A percentile compares a stretch with the other conserved stretches of the same genome.
These are phyloP conservation scores for Stropharia rugosoannulata DNA, from an alignment of 768 basidiomycete species.

Conservation along the genomic window DNA sequence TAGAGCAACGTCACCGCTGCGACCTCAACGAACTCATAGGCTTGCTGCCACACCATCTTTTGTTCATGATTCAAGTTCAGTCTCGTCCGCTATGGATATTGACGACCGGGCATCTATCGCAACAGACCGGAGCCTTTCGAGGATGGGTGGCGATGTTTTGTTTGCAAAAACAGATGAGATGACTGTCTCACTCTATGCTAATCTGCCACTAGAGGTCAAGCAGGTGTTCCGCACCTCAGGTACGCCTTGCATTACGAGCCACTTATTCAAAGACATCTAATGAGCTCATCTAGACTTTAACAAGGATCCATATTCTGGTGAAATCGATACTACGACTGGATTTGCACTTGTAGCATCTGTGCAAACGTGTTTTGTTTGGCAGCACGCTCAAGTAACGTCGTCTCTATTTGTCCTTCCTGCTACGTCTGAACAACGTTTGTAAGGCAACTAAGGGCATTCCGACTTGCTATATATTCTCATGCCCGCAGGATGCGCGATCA, in stretches of 20 bases:
- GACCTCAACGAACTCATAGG: conserved; percentile 31
- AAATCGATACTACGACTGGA: conserved; percentile 69
- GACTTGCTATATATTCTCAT: conserved; percentile 82
- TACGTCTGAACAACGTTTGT: conserved; percentile 1
- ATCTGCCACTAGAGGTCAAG: conserved; percentile 71
- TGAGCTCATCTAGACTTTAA: conserved; percentile 53
- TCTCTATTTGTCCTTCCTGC: background rate
- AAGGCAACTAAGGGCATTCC: conserved; percentile 68
- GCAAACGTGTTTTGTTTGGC: conserved; percentile 83
- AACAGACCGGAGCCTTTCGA: conserved; percentile 35
- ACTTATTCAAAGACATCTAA: conserved; percentile 1
- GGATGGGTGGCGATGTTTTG: conserved; percentile 38
- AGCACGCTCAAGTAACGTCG: conserved; percentile 61
- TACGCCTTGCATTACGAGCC: conserved; percentile 25
- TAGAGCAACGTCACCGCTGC: conserved; percentile 21
- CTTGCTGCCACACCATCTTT: conserved; percentile 39
- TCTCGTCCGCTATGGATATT: conserved; percentile 64
- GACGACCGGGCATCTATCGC: conserved; percentile 48
- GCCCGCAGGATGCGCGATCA: conserved; percentile 48
- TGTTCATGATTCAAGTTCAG: conserved; percentile 38
- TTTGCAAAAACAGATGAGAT: conserved; percentile 79
- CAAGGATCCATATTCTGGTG: conserved; percentile 65
- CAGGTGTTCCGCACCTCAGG: conserved; percentile 70
- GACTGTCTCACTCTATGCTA: conserved; percentile 63
- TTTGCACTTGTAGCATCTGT: conserved; percentile 72